Percentiles rank a stretch among this genome's conserved stretches.
Evolutionary conservation across 2,329 filamentous ascomycete species (phyloP).

Genomic region (Xylariales sp.): DNA sequence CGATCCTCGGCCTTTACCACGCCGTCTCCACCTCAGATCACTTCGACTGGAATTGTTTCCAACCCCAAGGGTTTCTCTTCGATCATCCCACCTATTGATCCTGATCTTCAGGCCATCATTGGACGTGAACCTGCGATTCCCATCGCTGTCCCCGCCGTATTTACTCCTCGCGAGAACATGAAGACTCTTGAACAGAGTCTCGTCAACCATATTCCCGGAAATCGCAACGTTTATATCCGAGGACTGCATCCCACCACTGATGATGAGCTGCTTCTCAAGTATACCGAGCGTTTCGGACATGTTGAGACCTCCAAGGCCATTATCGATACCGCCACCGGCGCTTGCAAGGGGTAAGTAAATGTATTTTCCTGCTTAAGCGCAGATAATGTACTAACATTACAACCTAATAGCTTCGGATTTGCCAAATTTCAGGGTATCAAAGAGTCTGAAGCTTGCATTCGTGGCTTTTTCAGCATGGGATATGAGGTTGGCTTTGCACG

Average conservation of each 20-base stretch:
- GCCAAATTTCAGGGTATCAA: constrained; percentile 88
- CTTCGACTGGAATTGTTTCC: constrained; percentile 30
- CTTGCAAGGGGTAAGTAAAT: constrained; percentile 94
- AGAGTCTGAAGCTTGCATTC: constrained; percentile 93
- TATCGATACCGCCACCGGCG: constrained; percentile 87
- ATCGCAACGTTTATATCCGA: constrained; percentile 97
- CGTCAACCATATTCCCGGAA: constrained; percentile 84
- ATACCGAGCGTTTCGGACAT: constrained; percentile 82
- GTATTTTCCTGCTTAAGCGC: background rate
- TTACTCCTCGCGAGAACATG: constrained; percentile 77
- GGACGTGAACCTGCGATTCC: constrained; percentile 80
- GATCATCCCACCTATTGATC: constrained; percentile 34
- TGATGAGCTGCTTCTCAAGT: constrained; percentile 79
- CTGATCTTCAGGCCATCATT: constrained; percentile 59
- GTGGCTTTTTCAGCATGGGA: constrained; percentile 87
- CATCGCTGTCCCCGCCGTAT: constrained; percentile 82
- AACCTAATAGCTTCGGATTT: constrained; percentile 75
- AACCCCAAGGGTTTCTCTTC: constrained; percentile 34
- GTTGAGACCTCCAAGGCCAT: constrained; percentile 98
- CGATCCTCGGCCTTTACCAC: constrained; percentile 56
- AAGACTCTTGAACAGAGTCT: constrained; percentile 92
- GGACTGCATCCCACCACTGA: constrained; percentile 94
- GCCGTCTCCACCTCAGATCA: constrained; percentile 59
- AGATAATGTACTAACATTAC: constrained; percentile 21
- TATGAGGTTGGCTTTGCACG: constrained; percentile 98